Percentiles rank a stretch among this genome's conserved stretches.
phyloP scores from a whole-genome alignment of 2,329 filamentous ascomycete species.

The Aspergillus clavatus region DNA sequence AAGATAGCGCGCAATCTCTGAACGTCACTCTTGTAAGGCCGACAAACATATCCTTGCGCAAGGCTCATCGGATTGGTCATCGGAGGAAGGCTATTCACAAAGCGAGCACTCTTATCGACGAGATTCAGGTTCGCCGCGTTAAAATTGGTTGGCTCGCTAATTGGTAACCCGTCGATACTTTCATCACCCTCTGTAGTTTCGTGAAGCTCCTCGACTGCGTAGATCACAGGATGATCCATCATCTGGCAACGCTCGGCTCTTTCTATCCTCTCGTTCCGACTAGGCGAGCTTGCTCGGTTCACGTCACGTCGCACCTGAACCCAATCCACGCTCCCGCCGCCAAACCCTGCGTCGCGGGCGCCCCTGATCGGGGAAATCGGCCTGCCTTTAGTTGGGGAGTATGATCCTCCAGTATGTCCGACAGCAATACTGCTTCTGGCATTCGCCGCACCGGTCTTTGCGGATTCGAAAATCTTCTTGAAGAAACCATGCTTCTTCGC shows the following conservation, averaged over 20 bases:
- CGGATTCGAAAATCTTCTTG: conserved; percentile 89
- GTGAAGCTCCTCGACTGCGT: conserved; percentile 83
- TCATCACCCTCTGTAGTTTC: conserved; percentile 86
- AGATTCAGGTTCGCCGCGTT: conserved; percentile 71
- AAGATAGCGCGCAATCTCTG: conserved; percentile 92
- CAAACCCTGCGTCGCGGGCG: conserved; percentile 67
- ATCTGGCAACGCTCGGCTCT: conserved; percentile 86
- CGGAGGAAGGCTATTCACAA: conserved; percentile 76
- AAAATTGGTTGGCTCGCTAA: conserved; percentile 79
- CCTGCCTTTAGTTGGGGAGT: conserved; percentile 47
- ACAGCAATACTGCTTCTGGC: conserved; percentile 78
- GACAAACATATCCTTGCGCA: conserved; percentile 86
- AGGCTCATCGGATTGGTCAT: conserved; percentile 76
- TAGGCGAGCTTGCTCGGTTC: conserved; percentile 89
- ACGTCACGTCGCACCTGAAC: conserved; percentile 96
- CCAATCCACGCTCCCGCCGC: conserved; percentile 65
- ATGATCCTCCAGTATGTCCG: conserved; percentile 46
- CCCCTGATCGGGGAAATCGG: conserved; percentile 42
- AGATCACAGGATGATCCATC: conserved; percentile 84
- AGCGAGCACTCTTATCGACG: conserved; percentile 94
- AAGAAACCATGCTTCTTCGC: conserved; percentile 84
- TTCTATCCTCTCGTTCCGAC: conserved; percentile 79
- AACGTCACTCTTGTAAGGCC: conserved; percentile 89
- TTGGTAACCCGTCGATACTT: conserved; percentile 73
- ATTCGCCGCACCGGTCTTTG: conserved; percentile 88